Evolutionary conservation across 1,284 basidiomycete species (phyloP), one percentile per base, ranked within the genome.

Genomic region (Austroboletus sp.): DNA sequence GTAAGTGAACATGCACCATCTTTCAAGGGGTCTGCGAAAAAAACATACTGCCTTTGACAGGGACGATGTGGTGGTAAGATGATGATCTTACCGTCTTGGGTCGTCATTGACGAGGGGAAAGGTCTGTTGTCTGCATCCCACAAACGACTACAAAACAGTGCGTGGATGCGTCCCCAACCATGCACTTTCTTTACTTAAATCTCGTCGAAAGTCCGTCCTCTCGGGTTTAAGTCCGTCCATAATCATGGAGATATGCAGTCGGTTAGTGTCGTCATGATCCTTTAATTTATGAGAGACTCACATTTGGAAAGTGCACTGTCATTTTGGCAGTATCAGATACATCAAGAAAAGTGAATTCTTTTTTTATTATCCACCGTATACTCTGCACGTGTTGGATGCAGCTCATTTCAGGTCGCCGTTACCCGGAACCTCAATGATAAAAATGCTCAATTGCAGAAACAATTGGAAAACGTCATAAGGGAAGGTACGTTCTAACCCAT

Each of bases 301-400:
- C 44, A 4, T 21, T 27, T 29, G 37, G 37, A n/a, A 49, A 87
- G 84, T 27, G 83, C 85, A 5, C 75, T 89, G 48, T 84, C 85
- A 7, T 90, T 90, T 63, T 90, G 88, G 88, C 85, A 88, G 60
- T 90, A 90, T 61, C 87, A 90, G 57, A 76, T 80, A 39, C 84
- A 87, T 52, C 87, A 90, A 67, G 87, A 90, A 68, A 80, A 76
- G 86, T 85, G 52, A 55, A 69, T 54, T 21, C 31, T 25, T 27
- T 46, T n/a, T 16, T 42, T 21, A 23, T 25, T 13, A 40, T 30
- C 31, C 12, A 19, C 19, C 17, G 10, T 49, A 23, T 38, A 19
- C 13, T n/a, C 41, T 42, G 13, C 23, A 50, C 26, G 26, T 21
- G 43, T 46, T 45, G 40, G 38, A 48, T 44, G 15, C 49, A 89